phyloP scores from a whole-genome alignment of 2,329 filamentous ascomycete species.

The Fusarium nygamai region DNA sequence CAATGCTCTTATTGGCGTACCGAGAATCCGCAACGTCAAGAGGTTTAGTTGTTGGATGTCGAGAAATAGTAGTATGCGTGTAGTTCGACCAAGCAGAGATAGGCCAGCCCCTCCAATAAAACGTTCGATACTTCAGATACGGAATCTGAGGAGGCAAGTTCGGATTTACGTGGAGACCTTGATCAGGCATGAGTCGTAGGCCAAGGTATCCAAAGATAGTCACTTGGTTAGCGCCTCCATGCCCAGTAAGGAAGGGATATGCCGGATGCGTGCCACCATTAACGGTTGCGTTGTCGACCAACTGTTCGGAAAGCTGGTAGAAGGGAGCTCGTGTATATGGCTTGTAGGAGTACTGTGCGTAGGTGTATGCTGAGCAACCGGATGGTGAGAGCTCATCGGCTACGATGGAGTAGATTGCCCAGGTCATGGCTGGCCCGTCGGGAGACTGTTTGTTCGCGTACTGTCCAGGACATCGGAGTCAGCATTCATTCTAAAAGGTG shows the following conservation, averaged over 20 bases:
- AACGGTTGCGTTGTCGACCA: neutral
- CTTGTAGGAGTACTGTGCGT: neutral
- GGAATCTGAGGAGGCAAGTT: neutral
- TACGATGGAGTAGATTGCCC: conserved; percentile 9
- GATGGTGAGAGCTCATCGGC: neutral
- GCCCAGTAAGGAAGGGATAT: neutral
- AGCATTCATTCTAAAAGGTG: fast-evolving
- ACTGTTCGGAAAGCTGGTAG: neutral
- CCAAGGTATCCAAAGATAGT: neutral
- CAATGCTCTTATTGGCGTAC: neutral
- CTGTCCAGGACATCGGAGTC: neutral
- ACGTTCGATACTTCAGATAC: neutral
- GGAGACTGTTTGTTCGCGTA: conserved; percentile 1
- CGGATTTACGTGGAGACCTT: neutral
- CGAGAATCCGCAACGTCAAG: neutral
- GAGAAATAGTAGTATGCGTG: neutral
- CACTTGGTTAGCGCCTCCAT: conserved; percentile 2
- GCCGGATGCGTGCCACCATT: neutral
- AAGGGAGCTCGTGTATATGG: neutral
- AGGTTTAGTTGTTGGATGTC: neutral
- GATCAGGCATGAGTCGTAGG: neutral
- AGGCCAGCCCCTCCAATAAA: conserved; percentile 4
- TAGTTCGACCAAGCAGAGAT: conserved; percentile 1
- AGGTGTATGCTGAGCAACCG: neutral
- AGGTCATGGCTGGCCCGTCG: neutral